phyloP scores from a whole-genome alignment of 352 stramenopile species.

The Pythium sp. region DNA sequence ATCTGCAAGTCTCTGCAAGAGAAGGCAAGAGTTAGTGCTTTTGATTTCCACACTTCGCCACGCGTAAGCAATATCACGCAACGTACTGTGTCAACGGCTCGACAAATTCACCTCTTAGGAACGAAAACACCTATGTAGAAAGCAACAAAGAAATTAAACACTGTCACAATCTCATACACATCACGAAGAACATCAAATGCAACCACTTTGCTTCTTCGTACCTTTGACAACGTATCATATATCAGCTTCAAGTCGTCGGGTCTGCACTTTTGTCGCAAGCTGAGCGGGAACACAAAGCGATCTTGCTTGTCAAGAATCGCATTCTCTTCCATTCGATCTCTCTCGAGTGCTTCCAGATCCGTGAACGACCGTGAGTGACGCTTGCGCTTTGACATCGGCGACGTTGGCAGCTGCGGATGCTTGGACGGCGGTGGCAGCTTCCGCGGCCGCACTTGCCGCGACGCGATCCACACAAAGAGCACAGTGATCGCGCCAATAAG shows the following conservation, averaged over 20 bases:
- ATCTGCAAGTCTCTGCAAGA: slow-evolving; percentile 55
- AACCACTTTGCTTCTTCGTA: slow-evolving; percentile 8
- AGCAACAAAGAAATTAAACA: not conserved
- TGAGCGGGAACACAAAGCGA: slow-evolving; percentile 56
- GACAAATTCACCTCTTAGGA: slow-evolving; percentile 67
- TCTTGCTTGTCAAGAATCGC: slow-evolving; percentile 62
- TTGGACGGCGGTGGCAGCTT: slow-evolving; percentile 29
- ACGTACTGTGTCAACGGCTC: slow-evolving; percentile 45
- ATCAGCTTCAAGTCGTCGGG: slow-evolving; percentile 76
- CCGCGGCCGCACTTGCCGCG: slow-evolving; percentile 67
- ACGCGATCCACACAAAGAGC: slow-evolving; percentile 83
- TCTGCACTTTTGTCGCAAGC: slow-evolving; percentile 54
- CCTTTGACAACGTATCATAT: slow-evolving; percentile 76
- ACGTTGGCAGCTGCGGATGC: slow-evolving; percentile 41
- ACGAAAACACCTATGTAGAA: slow-evolving; percentile 55
- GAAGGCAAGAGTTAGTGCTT: not conserved
- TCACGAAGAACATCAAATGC: not conserved
- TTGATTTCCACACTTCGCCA: not conserved
- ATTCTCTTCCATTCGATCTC: slow-evolving; percentile 61
- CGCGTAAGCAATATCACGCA: not conserved
- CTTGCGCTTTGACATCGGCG: slow-evolving; percentile 70
- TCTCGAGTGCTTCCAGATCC: slow-evolving; percentile 59
- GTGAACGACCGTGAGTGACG: slow-evolving; percentile 75
- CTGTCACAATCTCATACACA: not conserved
- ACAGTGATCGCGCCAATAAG: slow-evolving; percentile 41